These are phyloP conservation scores for Rutstroemia sp. DNA, from an alignment of 2,329 filamentous ascomycete genomes.

Conservation along the genomic window DNA sequence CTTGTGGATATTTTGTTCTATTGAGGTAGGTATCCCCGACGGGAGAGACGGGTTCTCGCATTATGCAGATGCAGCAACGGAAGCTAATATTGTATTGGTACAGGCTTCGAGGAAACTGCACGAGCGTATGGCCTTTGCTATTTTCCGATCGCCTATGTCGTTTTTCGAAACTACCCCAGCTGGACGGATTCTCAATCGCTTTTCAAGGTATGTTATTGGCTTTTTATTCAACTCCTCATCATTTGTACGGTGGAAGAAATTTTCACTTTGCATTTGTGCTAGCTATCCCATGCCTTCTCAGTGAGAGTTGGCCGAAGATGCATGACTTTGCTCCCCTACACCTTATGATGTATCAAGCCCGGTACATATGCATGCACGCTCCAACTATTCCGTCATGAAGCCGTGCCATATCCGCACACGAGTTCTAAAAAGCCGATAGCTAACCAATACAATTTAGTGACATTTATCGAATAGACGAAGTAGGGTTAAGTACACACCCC, in stretches of 20 bases:
- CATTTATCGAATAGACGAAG: constrained; percentile 40
- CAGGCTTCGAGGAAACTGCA: constrained; percentile 91
- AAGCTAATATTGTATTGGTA: constrained; percentile 16
- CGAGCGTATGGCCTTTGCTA: constrained; percentile 93
- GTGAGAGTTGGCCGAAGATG: neutral
- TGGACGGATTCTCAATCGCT: constrained; percentile 92
- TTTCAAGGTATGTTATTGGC: constrained; percentile 63
- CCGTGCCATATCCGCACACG: no score
- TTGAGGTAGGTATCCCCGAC: constrained; percentile 58
- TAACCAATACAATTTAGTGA: constrained; percentile 32
- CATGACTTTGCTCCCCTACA: neutral
- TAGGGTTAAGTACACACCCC: constrained; percentile 10
- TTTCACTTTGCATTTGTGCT: neutral
- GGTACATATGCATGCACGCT: constrained; percentile 1
- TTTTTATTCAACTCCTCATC: neutral
- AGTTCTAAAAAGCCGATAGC: neutral
- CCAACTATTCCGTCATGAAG: no score
- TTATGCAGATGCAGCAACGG: constrained; percentile 13
- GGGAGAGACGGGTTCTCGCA: constrained; percentile 12
- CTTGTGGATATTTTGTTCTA: constrained; percentile 98
- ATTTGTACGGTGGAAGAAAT: no score
- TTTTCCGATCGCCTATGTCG: constrained; percentile 96
- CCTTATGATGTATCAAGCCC: neutral
- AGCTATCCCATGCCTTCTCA: neutral
- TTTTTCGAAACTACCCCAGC: constrained; percentile 81